Conservation (phyloP, 1,284 basidiomycete species). For the Albatrellus sp. region DNA sequence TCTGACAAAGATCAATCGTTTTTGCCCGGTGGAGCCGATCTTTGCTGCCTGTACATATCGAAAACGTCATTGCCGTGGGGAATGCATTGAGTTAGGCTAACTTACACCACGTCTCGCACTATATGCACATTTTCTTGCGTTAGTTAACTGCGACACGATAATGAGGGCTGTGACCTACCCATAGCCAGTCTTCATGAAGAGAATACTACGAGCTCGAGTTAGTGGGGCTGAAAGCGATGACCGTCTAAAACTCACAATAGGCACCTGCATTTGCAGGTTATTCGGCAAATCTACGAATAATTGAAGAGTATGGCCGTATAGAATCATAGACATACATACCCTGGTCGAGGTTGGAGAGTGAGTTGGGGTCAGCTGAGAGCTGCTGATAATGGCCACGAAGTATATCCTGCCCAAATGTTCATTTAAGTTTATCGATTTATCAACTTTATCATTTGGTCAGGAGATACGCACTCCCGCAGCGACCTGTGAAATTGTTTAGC, state of each 20-base stretch:
- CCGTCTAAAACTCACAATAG: slow-evolving; percentile 52
- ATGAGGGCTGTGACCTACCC: slow-evolving; percentile 41
- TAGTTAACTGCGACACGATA: neutral
- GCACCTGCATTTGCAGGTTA: slow-evolving; percentile 78
- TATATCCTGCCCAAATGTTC: slow-evolving; percentile 49
- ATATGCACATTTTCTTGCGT: neutral
- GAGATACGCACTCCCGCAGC: slow-evolving; percentile 60
- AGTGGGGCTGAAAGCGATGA: slow-evolving; percentile 2
- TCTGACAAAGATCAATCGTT: slow-evolving; percentile 89
- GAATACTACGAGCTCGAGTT: slow-evolving; percentile 45
- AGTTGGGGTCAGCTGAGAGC: slow-evolving; percentile 87
- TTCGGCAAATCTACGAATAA: slow-evolving; percentile 70
- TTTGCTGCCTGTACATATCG: slow-evolving; percentile 46
- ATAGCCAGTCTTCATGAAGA: slow-evolving; percentile 84
- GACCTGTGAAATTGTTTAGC: slow-evolving; percentile 28
- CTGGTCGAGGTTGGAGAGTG: slow-evolving; percentile 92
- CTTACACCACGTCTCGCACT: slow-evolving; percentile 86
- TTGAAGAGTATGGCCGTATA: neutral
- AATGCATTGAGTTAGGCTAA: slow-evolving; percentile 5
- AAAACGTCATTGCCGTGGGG: slow-evolving; percentile 11
- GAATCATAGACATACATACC: slow-evolving; percentile 25
- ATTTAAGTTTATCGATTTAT: no score
- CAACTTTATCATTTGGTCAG: neutral
- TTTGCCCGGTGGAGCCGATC: slow-evolving; percentile 71
- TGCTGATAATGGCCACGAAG: slow-evolving; percentile 88